Conservation (phyloP, 2,329 filamentous ascomycete genomes). For the Diaporthe citrichinensis region DNA sequence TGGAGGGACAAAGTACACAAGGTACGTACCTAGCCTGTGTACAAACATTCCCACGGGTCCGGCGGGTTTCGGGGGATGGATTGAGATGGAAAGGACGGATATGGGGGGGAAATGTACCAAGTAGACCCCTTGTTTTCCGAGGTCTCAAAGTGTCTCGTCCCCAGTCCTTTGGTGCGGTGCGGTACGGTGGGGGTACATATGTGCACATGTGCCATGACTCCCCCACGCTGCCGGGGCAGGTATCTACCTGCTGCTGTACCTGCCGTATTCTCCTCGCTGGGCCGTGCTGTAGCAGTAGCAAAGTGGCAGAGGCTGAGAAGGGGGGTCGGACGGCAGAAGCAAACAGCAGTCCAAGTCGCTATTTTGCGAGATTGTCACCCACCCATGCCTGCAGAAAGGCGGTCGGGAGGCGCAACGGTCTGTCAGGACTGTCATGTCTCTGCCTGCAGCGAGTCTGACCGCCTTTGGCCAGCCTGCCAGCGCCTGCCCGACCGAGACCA, state of each 20-base stretch:
- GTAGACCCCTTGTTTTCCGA: conserved; percentile 14
- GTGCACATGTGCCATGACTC: neutral
- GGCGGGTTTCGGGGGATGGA: conserved; percentile 35
- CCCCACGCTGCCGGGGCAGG: neutral
- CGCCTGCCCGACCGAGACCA: conserved; percentile 16
- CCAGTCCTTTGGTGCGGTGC: neutral
- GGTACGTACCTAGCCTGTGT: neutral
- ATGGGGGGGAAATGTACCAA: neutral
- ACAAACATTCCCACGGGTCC: conserved; percentile 35
- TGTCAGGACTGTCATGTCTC: conserved; percentile 15
- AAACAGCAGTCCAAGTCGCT: conserved; percentile 21
- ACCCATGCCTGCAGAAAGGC: conserved; percentile 29
- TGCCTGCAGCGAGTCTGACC: conserved; percentile 35
- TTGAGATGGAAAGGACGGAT: neutral
- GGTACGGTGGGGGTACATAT: neutral
- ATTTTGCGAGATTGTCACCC: conserved; percentile 32
- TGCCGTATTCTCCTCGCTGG: neutral
- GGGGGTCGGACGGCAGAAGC: conserved; percentile 35
- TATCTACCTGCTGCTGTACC: neutral
- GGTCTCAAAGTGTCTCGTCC: neutral
- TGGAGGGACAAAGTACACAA: neutral
- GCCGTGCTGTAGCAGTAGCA: too few relatives aligned
- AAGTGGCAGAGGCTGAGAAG: conserved; percentile 19
- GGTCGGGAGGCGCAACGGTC: conserved; percentile 23
- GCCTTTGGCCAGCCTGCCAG: conserved; percentile 15